Conservation (phyloP, 805 yeast species). For the Wickerhamomyces alni region DNA sequence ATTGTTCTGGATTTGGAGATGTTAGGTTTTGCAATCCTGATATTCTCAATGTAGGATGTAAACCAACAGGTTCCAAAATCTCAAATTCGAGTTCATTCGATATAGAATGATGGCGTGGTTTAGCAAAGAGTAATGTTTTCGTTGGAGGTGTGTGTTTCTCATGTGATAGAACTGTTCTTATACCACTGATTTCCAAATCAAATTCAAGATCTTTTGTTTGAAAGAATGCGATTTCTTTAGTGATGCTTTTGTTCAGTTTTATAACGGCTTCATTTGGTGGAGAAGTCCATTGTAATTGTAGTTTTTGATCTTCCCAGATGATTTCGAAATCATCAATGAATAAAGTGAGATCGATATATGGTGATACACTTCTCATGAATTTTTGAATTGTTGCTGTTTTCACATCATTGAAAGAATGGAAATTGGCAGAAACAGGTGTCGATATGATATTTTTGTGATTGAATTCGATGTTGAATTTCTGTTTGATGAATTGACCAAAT, state of each 20-base stretch:
- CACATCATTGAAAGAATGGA: constrained; percentile 8
- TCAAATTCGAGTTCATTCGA: constrained; percentile 8
- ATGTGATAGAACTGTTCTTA: constrained; percentile 12
- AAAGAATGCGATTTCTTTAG: constrained; percentile 21
- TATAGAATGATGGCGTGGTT: constrained; percentile 16
- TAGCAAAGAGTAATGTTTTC: constrained; percentile 17
- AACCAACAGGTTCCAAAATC: constrained; percentile 25
- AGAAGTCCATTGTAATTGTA: constrained; percentile 15
- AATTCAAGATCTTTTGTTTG: constrained; percentile 10
- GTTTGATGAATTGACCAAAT: constrained; percentile 11
- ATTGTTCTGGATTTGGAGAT: constrained; percentile 19
- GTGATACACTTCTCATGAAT: constrained; percentile 10
- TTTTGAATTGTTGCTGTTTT: constrained; percentile 15
- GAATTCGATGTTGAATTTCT: constrained; percentile 11
- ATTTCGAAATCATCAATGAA: constrained; percentile 17
- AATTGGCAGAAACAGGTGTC: constrained; percentile 19
- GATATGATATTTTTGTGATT: constrained; percentile 11
- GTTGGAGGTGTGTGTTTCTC: constrained; percentile 17
- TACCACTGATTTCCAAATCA: constrained; percentile 20
- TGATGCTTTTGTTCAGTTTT: constrained; percentile 2
- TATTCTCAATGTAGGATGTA: constrained; percentile 30
- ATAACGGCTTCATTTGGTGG: constrained; percentile 15
- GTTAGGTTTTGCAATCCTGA: constrained; percentile 6
- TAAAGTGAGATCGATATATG: constrained; percentile 14
- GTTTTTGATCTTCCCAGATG: constrained; percentile 8